A percentile compares a stretch with the other conserved stretches of the same genome.
Evolutionary conservation across 371 early-diverging fungal species (phyloP).

Genomic region (Enterospora canceri): DNA sequence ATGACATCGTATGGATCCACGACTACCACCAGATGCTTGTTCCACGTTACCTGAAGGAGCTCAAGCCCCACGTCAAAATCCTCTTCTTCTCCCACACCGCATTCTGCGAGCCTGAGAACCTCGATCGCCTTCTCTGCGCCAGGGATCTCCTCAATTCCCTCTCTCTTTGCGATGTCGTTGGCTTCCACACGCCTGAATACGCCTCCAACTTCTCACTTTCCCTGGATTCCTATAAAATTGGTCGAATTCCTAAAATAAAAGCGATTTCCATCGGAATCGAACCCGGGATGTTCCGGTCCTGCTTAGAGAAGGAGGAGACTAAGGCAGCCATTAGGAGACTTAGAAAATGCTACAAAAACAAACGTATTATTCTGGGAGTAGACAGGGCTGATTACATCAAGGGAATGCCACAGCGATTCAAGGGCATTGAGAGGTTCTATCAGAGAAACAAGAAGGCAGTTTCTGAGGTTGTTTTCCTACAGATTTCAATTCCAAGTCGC

Average conservation of each 20-base stretch:
- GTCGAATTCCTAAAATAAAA: constrained; percentile 2
- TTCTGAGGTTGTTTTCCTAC: constrained; percentile 72
- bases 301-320: constrained; percentile 63
- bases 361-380: constrained; percentile 84
- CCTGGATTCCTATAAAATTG: neutral
- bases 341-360: constrained; percentile 69
- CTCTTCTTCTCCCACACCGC: constrained; percentile 97
- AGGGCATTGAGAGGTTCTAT: constrained; percentile 80
- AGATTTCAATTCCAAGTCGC: constrained; percentile 89
- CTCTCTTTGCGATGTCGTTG: constrained; percentile 72
- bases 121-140: constrained; percentile 74
- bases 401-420: constrained; percentile 94
- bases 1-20: constrained; percentile 94
- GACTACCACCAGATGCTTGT: constrained; percentile 96
- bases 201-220: constrained; percentile 82
- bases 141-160: constrained; percentile 77
- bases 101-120: constrained; percentile 83
- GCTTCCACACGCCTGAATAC: constrained; percentile 97
- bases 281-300: constrained; percentile 70
- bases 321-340: constrained; percentile 64
- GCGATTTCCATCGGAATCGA: constrained; percentile 98
- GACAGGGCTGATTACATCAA: constrained; percentile 98
- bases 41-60: constrained; percentile 66
- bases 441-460: constrained; percentile 74
- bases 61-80: constrained; percentile 66